These are phyloP conservation scores for Trifolium fragiferum DNA, from an alignment of 306 rosid genomes.

Conservation along the genomic window DNA sequence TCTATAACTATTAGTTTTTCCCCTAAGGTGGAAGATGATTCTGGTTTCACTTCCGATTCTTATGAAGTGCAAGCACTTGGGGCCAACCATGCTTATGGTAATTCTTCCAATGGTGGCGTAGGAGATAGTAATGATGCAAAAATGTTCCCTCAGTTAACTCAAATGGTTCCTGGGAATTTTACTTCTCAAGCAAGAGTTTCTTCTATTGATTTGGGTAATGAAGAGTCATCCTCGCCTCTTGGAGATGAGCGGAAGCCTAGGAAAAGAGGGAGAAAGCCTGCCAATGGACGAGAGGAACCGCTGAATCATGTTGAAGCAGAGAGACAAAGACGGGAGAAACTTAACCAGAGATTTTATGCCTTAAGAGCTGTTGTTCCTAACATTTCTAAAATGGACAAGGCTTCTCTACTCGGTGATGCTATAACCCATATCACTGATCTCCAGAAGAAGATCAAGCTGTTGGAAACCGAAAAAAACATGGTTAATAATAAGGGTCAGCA, in stretches of 20 bases:
- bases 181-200: slow-evolving; percentile 63
- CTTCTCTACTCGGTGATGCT: slow-evolving; percentile 91
- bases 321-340: slow-evolving; percentile 93
- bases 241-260: slow-evolving; percentile 83
- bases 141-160: slow-evolving; percentile 63
- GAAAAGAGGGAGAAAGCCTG: slow-evolving; percentile 93
- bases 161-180: slow-evolving; percentile 62
- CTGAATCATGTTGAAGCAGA: slow-evolving; percentile 94
- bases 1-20: slow-evolving; percentile 75
- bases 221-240: slow-evolving; percentile 64
- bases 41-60: slow-evolving; percentile 65
- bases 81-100: slow-evolving; percentile 58
- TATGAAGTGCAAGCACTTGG: slow-evolving; percentile 65
- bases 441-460: slow-evolving; percentile 75
- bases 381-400: slow-evolving; percentile 96
- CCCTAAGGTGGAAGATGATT: slow-evolving; percentile 83
- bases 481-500: slow-evolving; percentile 49
- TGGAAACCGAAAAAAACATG: slow-evolving; percentile 78
- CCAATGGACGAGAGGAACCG: slow-evolving; percentile 94
- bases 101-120: slow-evolving; percentile 65
- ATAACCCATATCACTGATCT: slow-evolving; percentile 85
- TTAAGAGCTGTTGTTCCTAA: slow-evolving; percentile 93
- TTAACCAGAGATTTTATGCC: slow-evolving; percentile 88
- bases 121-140: slow-evolving; percentile 65
- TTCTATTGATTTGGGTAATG: slow-evolving; percentile 60